These are phyloP conservation scores for Cicer chorassanicum DNA, from an alignment of 306 rosid genomes.

Conservation along the genomic window DNA sequence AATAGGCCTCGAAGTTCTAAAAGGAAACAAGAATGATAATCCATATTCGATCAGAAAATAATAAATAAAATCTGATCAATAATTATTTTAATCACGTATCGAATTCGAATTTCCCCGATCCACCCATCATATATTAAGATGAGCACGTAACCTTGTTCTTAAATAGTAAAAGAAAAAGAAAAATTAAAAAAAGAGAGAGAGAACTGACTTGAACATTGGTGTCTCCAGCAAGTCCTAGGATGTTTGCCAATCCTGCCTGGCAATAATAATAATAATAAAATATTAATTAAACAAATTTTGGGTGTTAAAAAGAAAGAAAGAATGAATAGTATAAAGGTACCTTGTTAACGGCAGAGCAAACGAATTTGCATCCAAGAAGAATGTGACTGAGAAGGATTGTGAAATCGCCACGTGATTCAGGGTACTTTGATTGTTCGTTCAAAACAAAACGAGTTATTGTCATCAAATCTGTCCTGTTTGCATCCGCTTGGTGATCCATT, in stretches of 20 bases:
- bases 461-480: constrained; percentile 84
- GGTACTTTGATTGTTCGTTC: constrained; percentile 76
- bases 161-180: not conserved
- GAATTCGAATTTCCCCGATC: no score
- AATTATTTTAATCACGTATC: no score
- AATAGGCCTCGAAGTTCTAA: no score
- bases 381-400: constrained; percentile 82
- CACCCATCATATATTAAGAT: not conserved
- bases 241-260: constrained; percentile 96
- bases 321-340: constrained; percentile 39
- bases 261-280: not conserved
- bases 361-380: constrained; percentile 92
- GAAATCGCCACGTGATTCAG: constrained; percentile 93
- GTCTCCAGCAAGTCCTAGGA: constrained; percentile 94
- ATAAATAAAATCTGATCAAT: no score
- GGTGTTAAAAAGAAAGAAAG: no score
- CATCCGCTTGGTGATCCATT: constrained; percentile 83
- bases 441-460: constrained; percentile 88
- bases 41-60: no score
- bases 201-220: constrained; percentile 77
- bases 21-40: no score
- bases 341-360: constrained; percentile 91
- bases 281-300: not conserved
- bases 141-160: not conserved
- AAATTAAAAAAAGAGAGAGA: not conserved